phyloP scores from a whole-genome alignment of 345 rosid species.

The Durio zibethinus region DNA sequence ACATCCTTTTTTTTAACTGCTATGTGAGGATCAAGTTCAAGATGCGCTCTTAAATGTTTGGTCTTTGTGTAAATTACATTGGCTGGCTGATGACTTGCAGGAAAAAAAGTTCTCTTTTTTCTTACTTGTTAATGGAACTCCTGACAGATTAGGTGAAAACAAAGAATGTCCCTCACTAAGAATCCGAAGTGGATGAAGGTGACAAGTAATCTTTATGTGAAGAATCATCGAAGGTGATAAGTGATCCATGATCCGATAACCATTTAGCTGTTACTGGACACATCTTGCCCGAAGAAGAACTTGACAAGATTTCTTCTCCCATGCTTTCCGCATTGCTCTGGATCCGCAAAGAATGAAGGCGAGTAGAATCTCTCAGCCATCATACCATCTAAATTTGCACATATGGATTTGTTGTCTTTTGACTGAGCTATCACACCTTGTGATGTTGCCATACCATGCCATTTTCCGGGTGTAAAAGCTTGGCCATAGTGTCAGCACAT shows the following conservation, averaged over 20 bases:
- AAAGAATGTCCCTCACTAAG: slow-evolving; percentile 52
- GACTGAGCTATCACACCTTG: background rate
- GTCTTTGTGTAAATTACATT: background rate
- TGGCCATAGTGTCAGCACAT: background rate
- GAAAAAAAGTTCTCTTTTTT: background rate
- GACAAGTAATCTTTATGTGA: background rate
- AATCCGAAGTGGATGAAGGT: slow-evolving; percentile 1
- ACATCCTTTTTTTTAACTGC: background rate
- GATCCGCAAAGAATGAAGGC: slow-evolving; percentile 9
- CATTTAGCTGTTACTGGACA: background rate
- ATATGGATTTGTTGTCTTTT: background rate
- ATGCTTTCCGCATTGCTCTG: background rate
- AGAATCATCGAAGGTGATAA: background rate
- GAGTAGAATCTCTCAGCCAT: background rate
- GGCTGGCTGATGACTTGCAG: background rate
- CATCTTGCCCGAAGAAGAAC: slow-evolving; percentile 1
- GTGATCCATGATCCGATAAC: background rate
- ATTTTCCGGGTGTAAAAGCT: background rate
- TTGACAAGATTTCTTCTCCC: background rate
- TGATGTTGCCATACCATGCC: background rate
- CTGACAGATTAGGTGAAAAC: slow-evolving; percentile 53
- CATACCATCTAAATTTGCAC: background rate
- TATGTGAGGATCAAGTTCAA: background rate
- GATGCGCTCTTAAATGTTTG: background rate
- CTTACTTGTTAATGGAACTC: slow-evolving; percentile 16